Evolutionary conservation across 768 basidiomycete genomes (phyloP).

Genomic region (Lentinula sp.): DNA sequence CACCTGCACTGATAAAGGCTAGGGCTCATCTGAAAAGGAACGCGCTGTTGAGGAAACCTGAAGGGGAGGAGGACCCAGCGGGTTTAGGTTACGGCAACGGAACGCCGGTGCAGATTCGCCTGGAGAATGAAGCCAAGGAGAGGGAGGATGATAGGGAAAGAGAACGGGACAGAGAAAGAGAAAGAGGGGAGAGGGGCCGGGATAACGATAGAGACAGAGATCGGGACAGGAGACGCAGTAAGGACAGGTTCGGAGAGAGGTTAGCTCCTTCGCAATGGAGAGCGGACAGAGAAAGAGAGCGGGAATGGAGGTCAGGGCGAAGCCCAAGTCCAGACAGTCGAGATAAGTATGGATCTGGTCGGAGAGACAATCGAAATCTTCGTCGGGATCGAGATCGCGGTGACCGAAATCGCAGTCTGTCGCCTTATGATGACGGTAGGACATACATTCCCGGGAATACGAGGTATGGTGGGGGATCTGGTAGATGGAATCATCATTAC

Average conservation of each 20-base stretch:
- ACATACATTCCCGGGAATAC: slow-evolving; percentile 2
- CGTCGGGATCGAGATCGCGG: neutral
- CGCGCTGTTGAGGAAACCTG: neutral
- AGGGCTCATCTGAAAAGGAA: neutral
- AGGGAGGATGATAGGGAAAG: slow-evolving; percentile 2
- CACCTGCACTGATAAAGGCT: slow-evolving; percentile 2
- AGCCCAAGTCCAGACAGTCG: neutral
- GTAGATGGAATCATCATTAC: slow-evolving; percentile 2
- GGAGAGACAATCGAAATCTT: neutral
- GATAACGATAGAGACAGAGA: slow-evolving; percentile 7
- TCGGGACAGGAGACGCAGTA: slow-evolving; percentile 10
- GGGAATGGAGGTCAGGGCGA: neutral
- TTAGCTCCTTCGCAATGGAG: neutral
- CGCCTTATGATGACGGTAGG: slow-evolving; percentile 1
- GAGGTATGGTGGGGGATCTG: neutral
- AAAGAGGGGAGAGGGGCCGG: slow-evolving; percentile 4
- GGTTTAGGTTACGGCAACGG: neutral
- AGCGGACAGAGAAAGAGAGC: slow-evolving; percentile 10
- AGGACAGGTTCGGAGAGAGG: slow-evolving; percentile 4
- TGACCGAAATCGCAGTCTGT: neutral
- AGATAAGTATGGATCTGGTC: neutral
- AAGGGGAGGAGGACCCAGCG: neutral
- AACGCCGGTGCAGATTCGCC: slow-evolving; percentile 3
- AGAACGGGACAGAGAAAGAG: neutral
- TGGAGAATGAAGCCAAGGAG: neutral